Evolutionary conservation across 1,139 yeast species (phyloP).

Genomic region (Kazachstania sp.): DNA sequence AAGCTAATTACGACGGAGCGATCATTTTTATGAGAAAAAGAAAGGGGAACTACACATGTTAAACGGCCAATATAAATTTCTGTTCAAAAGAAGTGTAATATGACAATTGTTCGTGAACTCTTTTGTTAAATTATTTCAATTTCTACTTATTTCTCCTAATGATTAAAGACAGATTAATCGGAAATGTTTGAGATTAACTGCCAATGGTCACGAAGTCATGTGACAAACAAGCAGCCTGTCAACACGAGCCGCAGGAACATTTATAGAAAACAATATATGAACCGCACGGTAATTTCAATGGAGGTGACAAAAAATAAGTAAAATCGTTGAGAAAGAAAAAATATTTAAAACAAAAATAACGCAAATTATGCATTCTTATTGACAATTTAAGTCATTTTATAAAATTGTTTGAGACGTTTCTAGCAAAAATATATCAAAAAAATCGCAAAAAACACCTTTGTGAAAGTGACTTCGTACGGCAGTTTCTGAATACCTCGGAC

Average conservation of each 20-base stretch:
- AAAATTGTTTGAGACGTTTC: no score
- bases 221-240: neutral
- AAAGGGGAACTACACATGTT: no score
- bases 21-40: no score
- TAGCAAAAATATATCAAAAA: no score
- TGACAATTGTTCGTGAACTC: neutral
- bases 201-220: slow-evolving; percentile 2
- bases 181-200: neutral
- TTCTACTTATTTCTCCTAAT: neutral
- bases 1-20: neutral
- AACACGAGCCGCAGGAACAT: neutral
- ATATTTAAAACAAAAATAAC: neutral
- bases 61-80: neutral
- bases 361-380: neutral
- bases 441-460: neutral
- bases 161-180: neutral
- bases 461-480: neutral
- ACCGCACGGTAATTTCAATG: neutral
- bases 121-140: neutral
- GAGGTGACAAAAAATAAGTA: neutral
- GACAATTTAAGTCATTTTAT: neutral
- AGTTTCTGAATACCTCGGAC: neutral
- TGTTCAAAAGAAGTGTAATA: neutral
- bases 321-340: neutral
- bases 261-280: neutral